Base-by-base conservation (phyloP, 257 asterid genomes). In the Plectranthus barbatus region DNA sequence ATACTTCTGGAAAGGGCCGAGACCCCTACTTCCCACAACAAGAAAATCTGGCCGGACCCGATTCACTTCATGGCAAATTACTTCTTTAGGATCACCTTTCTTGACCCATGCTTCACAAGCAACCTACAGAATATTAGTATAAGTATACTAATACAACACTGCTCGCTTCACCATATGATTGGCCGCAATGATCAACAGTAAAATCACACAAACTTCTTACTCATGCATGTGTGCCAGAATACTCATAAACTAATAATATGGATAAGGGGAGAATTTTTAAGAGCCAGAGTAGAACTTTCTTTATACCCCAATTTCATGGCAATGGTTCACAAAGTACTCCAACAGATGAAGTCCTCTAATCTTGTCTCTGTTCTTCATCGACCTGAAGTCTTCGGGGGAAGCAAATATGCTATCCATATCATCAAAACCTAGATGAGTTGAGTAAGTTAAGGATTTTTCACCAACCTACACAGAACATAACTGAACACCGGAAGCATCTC, bases 11-110 rank as follows among this genome's bases (percentile, higher is more conserved):
- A 87, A 90, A 63, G 97, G 97, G 69, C 92, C 94, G 3, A 90
- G 95, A 55, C 95, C 95, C 73, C 97, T 77, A 83, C 86, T 77
- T 56, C 97, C 97, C 18, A 90, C 83, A 47, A 90, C 92, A 70
- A 90, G 92, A 50, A 90, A 76, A 75, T 90, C 97, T 13, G 97
- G 94, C 39, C 62, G 77, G 37, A 83, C 70, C 6, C 92, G 92
- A 49, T 42, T 69, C 57, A 79, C 95, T 75, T 86, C 95, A 58
- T 68, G 79, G 74, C 94, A 86, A 61, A 90, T 85, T 69, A 87
- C 79, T 72, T 87, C 95, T 71, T 81, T 85, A 10, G 97, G 79
- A 69, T 87, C 92, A 51, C 97, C 97, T 72, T 20, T 76, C 83
- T 75, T 87, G 61, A 82, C 57, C 97, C 97, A 81, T 64, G 97